Conservation (phyloP, 148 eudicot genomes). For the Chenopodium album region DNA sequence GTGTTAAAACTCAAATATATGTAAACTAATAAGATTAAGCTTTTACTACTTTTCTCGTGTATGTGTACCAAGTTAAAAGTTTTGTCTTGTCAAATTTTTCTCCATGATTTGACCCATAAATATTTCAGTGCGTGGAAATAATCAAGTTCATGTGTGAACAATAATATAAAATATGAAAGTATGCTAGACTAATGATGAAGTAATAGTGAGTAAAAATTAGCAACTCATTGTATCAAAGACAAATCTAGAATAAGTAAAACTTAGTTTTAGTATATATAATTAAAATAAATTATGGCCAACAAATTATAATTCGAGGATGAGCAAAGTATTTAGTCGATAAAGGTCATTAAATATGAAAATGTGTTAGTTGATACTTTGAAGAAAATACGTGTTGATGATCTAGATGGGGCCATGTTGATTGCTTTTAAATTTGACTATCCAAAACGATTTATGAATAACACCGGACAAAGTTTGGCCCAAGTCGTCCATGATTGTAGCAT, state of each 20-base stretch:
- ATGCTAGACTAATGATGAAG: too few relatives aligned
- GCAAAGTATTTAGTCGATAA: too few relatives aligned
- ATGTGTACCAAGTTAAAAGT: not conserved
- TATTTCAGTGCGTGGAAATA: not conserved
- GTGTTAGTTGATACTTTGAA: not conserved
- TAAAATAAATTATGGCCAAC: too few relatives aligned
- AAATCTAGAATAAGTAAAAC: too few relatives aligned
- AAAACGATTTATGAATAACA: not conserved
- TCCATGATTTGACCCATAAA: not conserved
- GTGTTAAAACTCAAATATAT: too few relatives aligned
- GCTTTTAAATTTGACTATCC: not conserved
- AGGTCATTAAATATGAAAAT: not conserved
- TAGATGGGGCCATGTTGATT: not conserved
- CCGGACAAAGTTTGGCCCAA: slow-evolving; percentile 12
- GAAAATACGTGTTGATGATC: too few relatives aligned
- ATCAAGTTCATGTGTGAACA: not conserved
- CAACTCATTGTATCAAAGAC: too few relatives aligned
- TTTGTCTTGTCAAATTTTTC: not conserved
- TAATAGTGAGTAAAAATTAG: too few relatives aligned
- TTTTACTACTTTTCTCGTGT: not conserved
- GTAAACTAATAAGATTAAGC: too few relatives aligned
- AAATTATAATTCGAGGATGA: too few relatives aligned
- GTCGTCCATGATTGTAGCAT: slow-evolving; percentile 13
- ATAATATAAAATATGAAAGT: too few relatives aligned
- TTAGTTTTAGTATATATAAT: too few relatives aligned